Evolutionary conservation across 1,284 basidiomycete genomes (phyloP), one percentile per base, ranked within the genome.

Genomic region (Papiliotrema flavescens): DNA sequence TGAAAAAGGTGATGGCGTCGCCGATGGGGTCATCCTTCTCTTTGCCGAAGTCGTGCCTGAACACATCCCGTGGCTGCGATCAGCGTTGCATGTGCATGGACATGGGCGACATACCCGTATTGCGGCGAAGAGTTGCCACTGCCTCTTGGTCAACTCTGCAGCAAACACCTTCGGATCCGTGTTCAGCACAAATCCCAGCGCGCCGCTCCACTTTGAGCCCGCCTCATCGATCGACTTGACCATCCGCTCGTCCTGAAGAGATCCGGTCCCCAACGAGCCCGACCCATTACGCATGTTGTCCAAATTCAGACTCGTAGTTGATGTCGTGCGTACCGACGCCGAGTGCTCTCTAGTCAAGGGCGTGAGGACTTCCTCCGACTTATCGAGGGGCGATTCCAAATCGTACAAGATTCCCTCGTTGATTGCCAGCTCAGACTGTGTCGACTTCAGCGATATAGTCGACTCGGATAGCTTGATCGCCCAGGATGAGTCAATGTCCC

Each of bases 31-130:
- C 68, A 47, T 68, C 64, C 14, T 61, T 61, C 56, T 76, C 76
- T 45, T 74, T 70, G 3, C 75, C 74, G 23, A 77, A 55, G 55
- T 73, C 72, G 59, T 78, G 75, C 11, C 75, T 54, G 35, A 76
- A 63, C 13, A 74, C 59, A 47, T 77, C 75, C 9, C 76, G 59
- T 2, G 74, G 70, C 64, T 73, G 41, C 32, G 2, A 43, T 34
- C 36, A 28, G 22, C 35, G 24, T 20, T 7, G 36, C 17, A n/a
- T 51, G 40, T 34, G 26, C 28, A 23, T 14, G 24, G 24, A 42
- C 23, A 11, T 19, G n/a, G 19, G 6, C 4, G 19, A 62, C 70
- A 62, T 44, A 75, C 73, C 40, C 73, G 51, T 36, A 78, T 71
- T 8, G 57, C 56, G 9, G 54, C 26, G 47, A 77, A 76, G 34